Conservation (phyloP, 306 rosid genomes). For the Elaeagnus macrophylla region DNA sequence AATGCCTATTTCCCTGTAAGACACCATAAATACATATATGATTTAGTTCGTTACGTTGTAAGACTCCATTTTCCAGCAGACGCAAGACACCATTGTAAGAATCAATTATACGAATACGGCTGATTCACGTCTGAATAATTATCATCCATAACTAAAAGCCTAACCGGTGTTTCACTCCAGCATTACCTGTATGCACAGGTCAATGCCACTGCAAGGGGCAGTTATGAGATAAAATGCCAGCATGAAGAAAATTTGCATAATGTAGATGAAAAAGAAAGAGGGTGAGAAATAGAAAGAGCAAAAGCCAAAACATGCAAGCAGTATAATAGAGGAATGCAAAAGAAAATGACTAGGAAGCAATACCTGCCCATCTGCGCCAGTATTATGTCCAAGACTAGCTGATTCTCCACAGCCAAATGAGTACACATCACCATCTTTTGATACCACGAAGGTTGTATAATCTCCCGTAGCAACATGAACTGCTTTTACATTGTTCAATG, state of each 20-base stretch:
- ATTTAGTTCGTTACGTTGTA: neutral
- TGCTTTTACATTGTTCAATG: conserved; percentile 63
- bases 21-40: conserved; percentile 6
- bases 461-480: conserved; percentile 91
- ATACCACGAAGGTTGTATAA: conserved; percentile 83
- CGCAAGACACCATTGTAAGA: too few species aligned
- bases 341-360: conserved; percentile 10
- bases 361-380: conserved; percentile 54
- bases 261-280: too few species aligned
- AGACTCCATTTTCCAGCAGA: neutral
- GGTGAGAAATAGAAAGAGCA: too few species aligned
- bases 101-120: too few species aligned
- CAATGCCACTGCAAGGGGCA: too few species aligned
- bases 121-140: too few species aligned
- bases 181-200: too few species aligned
- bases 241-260: too few species aligned
- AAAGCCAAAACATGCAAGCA: too few species aligned
- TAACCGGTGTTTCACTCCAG: too few species aligned
- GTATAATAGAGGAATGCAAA: neutral
- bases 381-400: conserved; percentile 84
- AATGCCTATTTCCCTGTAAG: conserved; percentile 57
- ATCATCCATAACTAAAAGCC: too few species aligned
- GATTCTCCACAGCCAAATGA: conserved; percentile 97
- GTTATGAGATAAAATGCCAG: too few species aligned
- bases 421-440: conserved; percentile 71